Conservation (phyloP, 352 stramenopile species). For the Aphanomyces euteiches region DNA sequence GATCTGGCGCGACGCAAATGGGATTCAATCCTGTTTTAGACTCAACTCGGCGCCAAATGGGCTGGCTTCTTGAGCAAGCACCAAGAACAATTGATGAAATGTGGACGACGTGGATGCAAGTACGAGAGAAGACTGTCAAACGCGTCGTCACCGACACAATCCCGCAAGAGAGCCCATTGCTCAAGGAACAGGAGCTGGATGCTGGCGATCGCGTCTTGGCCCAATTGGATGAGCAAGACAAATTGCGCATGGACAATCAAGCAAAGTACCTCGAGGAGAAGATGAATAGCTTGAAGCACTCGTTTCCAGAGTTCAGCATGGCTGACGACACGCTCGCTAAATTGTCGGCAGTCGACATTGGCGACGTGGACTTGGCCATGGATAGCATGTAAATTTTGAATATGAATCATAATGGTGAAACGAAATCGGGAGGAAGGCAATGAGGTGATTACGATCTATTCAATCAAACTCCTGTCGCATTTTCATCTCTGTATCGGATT, state of each 20-base stretch:
- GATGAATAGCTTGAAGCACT: not conserved
- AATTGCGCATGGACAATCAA: conserved; percentile 16
- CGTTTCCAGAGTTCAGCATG: conserved; percentile 16
- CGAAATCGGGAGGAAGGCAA: not conserved
- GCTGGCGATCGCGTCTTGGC: not conserved
- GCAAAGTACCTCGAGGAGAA: conserved; percentile 24
- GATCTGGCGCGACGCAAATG: conserved; percentile 79
- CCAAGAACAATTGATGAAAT: conserved; percentile 71
- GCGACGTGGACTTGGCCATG: not conserved
- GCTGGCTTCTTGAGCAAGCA: conserved; percentile 74
- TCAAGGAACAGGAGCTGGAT: not conserved
- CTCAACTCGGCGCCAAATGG: conserved; percentile 69
- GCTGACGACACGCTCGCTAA: not conserved
- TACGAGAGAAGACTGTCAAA: conserved; percentile 48
- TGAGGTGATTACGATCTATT: not conserved
- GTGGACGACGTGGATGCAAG: conserved; percentile 81
- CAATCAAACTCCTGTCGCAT: conserved; percentile 75
- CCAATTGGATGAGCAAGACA: conserved; percentile 11
- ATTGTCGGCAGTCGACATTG: conserved; percentile 18
- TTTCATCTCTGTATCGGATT: conserved; percentile 75
- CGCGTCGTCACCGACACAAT: not conserved
- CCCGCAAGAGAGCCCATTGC: not conserved
- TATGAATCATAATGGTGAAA: not conserved
- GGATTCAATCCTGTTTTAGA: conserved; percentile 78
- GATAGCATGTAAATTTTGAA: not conserved